Conservation (phyloP, 192 early-diverging fungal species). For the Piromyces sp. region DNA sequence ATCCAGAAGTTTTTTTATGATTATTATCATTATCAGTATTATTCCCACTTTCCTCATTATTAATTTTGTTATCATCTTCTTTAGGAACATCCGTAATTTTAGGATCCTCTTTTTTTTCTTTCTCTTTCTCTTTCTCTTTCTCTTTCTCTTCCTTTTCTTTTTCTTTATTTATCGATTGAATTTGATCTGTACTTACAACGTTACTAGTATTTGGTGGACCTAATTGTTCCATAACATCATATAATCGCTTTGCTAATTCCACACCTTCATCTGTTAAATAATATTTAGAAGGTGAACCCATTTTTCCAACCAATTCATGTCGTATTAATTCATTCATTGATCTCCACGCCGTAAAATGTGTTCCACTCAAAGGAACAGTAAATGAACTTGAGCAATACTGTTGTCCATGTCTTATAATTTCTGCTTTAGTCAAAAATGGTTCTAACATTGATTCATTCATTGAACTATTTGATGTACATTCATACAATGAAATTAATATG, state of each 20-base stretch:
- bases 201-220: background rate
- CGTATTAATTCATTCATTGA: constrained; percentile 53
- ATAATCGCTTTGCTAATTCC: constrained; percentile 31
- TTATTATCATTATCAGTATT: background rate
- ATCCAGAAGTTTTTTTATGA: background rate
- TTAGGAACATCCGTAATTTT: background rate
- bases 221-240: constrained; percentile 13
- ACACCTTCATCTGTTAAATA: constrained; percentile 54
- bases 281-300: constrained; percentile 40
- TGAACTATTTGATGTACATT: constrained; percentile 11
- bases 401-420: constrained; percentile 49
- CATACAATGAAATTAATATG: constrained; percentile 48
- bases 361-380: constrained; percentile 22
- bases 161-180: background rate
- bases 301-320: constrained; percentile 46
- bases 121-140: background rate
- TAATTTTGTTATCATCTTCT: background rate
- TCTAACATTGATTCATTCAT: background rate
- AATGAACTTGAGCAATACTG: constrained; percentile 49
- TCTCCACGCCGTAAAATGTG: constrained; percentile 56
- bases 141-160: background rate
- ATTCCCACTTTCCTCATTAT: background rate
- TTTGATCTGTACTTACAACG: background rate
- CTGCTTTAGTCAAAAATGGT: constrained; percentile 39
- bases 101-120: too few species aligned